Evolutionary conservation across 2,329 filamentous ascomycete species (phyloP).

Genomic region (Stenocarpella maydis): DNA sequence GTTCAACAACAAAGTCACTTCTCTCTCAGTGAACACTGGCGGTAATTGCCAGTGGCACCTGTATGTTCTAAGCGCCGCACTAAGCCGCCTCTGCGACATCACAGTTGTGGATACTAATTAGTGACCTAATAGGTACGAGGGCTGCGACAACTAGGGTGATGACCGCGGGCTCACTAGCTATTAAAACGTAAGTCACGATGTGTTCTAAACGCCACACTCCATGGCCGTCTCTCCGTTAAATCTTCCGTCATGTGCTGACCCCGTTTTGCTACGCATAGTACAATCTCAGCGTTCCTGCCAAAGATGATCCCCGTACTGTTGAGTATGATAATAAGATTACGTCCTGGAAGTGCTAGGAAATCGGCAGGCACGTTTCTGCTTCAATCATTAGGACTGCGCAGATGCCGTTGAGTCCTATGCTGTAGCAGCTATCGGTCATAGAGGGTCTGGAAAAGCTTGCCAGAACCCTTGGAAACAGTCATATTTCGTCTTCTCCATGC

Average conservation of each 20-base stretch:
- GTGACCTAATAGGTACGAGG: background rate
- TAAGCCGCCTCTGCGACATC: accelerated
- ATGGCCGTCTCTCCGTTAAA: too few species aligned
- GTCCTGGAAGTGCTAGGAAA: constrained; percentile 11
- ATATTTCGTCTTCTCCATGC: background rate
- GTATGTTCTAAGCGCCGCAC: background rate
- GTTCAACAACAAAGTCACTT: constrained; percentile 16
- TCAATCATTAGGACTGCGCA: background rate
- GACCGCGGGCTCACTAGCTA: constrained; percentile 1
- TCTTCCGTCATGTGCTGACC: background rate
- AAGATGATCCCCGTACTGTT: background rate
- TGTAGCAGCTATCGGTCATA: background rate
- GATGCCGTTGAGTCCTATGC: background rate
- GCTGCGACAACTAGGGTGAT: constrained; percentile 6
- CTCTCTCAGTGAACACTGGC: background rate
- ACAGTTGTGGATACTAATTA: background rate
- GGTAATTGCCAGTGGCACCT: constrained; percentile 6
- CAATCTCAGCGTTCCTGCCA: background rate
- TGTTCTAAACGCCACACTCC: accelerated
- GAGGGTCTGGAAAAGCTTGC: background rate
- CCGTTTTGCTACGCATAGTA: background rate
- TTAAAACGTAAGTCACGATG: constrained; percentile 3
- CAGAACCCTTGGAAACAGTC: background rate
- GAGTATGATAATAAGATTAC: constrained; percentile 12
- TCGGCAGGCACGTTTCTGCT: too few species aligned